Evolutionary conservation across 768 basidiomycete species (phyloP).

Genomic region (Leucocoprinus sp.): DNA sequence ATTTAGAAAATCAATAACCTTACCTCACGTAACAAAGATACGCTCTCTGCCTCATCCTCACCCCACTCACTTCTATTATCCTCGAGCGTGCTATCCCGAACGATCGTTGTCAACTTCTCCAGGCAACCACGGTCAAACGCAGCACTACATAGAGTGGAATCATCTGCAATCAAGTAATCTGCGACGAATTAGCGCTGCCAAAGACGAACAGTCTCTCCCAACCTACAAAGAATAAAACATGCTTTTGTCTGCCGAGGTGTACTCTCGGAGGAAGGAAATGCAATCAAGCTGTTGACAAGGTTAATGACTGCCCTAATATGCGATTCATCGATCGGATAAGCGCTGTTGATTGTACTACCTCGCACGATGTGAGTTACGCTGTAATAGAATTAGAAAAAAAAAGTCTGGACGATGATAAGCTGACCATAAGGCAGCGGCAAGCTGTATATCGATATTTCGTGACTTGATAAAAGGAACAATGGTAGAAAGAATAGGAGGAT

Average conservation of each 20-base stretch:
- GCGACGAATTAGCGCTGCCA: background rate
- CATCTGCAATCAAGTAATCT: slow-evolving; percentile 68
- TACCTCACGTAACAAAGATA: slow-evolving; percentile 59
- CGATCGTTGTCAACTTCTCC: slow-evolving; percentile 40
- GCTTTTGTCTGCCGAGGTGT: slow-evolving; percentile 48
- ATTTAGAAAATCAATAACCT: slow-evolving; percentile 9
- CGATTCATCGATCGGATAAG: slow-evolving; percentile 29
- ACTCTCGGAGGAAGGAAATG: slow-evolving; percentile 29
- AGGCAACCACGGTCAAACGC: slow-evolving; percentile 70
- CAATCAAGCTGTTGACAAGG: slow-evolving; percentile 55
- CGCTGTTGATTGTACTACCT: slow-evolving; percentile 24
- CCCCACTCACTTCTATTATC: slow-evolving; percentile 42
- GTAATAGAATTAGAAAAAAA: background rate
- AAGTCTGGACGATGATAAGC: slow-evolving; percentile 10
- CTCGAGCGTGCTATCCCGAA: slow-evolving; percentile 46
- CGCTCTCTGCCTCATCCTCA: slow-evolving; percentile 61
- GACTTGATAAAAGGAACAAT: slow-evolving; percentile 50
- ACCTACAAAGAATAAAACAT: slow-evolving; percentile 70
- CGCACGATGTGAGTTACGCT: slow-evolving; percentile 61
- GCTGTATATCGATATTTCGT: slow-evolving; percentile 50
- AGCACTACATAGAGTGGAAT: slow-evolving; percentile 53
- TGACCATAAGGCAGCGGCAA: slow-evolving; percentile 67
- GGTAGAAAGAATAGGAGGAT: slow-evolving; percentile 31
- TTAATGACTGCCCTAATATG: slow-evolving; percentile 58
- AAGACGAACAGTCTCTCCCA: background rate